Conservation (phyloP, 345 rosid species). For the Erodium maritimum region DNA sequence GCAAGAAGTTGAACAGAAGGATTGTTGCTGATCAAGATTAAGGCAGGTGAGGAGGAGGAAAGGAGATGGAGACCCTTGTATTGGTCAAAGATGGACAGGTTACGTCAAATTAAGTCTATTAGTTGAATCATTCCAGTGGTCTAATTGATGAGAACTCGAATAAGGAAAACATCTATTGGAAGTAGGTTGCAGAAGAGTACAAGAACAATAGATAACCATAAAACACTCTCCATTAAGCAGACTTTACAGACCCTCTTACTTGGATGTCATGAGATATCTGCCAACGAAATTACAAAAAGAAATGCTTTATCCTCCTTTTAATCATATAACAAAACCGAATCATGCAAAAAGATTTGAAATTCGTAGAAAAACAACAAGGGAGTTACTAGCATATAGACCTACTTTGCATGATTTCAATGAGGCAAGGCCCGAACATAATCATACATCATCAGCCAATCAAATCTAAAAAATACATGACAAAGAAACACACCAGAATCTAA, state of each 20-base stretch:
- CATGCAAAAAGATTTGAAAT: not conserved
- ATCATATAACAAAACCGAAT: not conserved
- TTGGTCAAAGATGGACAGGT: no score
- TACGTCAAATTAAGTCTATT: no score
- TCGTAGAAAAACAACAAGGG: not conserved
- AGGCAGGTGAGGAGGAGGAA: no score
- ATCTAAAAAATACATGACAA: constrained; percentile 17
- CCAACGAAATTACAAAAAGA: no score
- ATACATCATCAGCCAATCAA: constrained; percentile 6
- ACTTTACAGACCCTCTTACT: not conserved
- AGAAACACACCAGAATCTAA: no score
- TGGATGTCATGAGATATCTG: not conserved
- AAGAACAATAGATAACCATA: not conserved
- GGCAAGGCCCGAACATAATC: constrained; percentile 1
- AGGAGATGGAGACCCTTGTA: no score
- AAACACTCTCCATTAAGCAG: not conserved
- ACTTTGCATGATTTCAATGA: constrained; percentile 15
- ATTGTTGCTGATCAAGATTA: no score
- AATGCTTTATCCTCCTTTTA: no score
- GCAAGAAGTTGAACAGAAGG: no score
- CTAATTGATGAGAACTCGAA: no score
- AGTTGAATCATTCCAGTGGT: no score
- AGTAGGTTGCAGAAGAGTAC: not conserved
- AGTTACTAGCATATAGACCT: constrained; percentile 5
- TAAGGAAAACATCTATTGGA: no score